Percentiles rank a stretch among this genome's conserved stretches.
phyloP scores from a whole-genome alignment of 352 stramenopile genomes.

The Aphanomyces euteiches region DNA sequence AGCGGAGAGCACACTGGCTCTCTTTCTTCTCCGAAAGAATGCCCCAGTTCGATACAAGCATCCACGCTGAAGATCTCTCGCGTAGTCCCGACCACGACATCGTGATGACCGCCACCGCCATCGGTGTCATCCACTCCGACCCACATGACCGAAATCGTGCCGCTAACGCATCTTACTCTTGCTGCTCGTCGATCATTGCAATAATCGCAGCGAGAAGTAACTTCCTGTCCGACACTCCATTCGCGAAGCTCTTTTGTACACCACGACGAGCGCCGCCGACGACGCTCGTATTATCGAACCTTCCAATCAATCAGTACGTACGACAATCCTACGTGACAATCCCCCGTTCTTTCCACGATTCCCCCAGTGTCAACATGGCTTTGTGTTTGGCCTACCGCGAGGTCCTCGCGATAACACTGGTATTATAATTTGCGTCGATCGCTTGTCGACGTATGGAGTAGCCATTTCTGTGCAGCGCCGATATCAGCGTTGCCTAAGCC shows the following conservation, averaged over 20 bases:
- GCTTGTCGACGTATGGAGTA: background rate
- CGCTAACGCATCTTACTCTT: no score
- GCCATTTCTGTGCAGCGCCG: background rate
- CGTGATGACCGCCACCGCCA: background rate
- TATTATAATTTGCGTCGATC: slow-evolving; percentile 18
- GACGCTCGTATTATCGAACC: no score
- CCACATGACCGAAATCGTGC: background rate
- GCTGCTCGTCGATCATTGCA: no score
- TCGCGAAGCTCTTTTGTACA: no score
- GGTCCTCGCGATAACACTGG: background rate
- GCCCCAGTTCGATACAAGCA: slow-evolving; percentile 35
- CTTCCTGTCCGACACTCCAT: no score
- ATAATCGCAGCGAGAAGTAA: no score
- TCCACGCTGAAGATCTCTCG: slow-evolving; percentile 36
- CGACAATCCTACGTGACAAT: no score
- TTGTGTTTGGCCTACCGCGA: slow-evolving; percentile 12
- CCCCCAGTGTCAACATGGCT: slow-evolving; percentile 26
- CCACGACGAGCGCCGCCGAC: no score
- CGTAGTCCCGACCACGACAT: background rate
- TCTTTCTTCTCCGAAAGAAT: slow-evolving; percentile 37
- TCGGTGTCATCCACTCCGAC: background rate
- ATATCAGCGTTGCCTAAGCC: slow-evolving; percentile 6
- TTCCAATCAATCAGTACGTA: no score
- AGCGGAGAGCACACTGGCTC: slow-evolving; percentile 35
- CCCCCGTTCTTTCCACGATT: no score